Percentiles rank a stretch among this genome's conserved stretches.
Conservation (phyloP, 306 rosid genomes). For the Lotus japonicus region DNA sequence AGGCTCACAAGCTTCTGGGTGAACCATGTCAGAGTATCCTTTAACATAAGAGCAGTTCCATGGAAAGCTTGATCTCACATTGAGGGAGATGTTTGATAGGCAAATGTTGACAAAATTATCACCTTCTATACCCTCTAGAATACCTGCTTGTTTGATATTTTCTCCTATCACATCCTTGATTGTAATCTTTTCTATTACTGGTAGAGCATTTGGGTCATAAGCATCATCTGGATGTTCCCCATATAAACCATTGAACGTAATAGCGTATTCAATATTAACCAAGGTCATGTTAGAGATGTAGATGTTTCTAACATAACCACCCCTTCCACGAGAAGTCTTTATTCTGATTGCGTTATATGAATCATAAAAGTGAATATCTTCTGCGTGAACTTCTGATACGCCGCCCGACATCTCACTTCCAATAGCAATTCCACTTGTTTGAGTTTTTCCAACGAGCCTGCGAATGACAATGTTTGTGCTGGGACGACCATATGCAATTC, state of each 20-base stretch:
- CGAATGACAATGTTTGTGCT: slow-evolving; percentile 50
- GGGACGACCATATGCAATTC: slow-evolving; percentile 60
- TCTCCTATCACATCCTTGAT: slow-evolving; percentile 50
- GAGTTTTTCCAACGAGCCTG: slow-evolving; percentile 47
- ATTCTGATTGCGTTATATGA: slow-evolving; percentile 49
- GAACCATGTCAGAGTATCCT: slow-evolving; percentile 59
- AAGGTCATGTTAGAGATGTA: slow-evolving; percentile 54
- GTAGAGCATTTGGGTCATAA: slow-evolving; percentile 53
- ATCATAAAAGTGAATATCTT: slow-evolving; percentile 44
- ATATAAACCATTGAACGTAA: slow-evolving; percentile 55
- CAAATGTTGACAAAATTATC: slow-evolving; percentile 53
- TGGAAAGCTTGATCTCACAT: slow-evolving; percentile 43
- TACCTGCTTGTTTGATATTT: slow-evolving; percentile 49
- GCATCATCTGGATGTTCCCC: slow-evolving; percentile 71
- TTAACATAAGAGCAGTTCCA: slow-evolving; percentile 68
- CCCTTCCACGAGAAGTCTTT: slow-evolving; percentile 81
- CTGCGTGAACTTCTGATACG: slow-evolving; percentile 57
- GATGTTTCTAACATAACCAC: slow-evolving; percentile 69
- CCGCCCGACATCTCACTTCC: slow-evolving; percentile 95
- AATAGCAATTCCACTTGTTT: slow-evolving; percentile 55
- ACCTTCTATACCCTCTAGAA: slow-evolving; percentile 64
- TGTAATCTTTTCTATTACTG: slow-evolving; percentile 50
- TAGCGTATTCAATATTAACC: slow-evolving; percentile 44
- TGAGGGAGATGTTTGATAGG: slow-evolving; percentile 48
- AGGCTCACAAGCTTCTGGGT: slow-evolving; percentile 52